Conservation (phyloP, 805 yeast species). For the Schizosaccharomyces pombe region DNA sequence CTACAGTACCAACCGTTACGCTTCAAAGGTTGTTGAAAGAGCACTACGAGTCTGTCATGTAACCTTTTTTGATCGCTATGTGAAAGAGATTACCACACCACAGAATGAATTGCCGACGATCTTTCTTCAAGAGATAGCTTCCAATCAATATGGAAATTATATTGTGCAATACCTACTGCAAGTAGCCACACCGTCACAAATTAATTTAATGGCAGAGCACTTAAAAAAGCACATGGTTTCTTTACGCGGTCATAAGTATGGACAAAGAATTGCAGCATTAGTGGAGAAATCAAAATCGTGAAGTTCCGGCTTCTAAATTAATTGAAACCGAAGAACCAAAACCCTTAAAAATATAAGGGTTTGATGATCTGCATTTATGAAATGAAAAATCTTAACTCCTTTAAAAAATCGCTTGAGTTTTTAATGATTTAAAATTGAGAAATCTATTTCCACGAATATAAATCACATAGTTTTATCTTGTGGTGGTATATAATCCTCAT, state of each 20-base stretch:
- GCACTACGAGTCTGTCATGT: slow-evolving; percentile 14
- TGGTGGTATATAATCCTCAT: neutral
- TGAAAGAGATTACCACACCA: slow-evolving; percentile 12
- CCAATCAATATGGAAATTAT: slow-evolving; percentile 17
- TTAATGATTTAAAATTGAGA: too few relatives aligned
- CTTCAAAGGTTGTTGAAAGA: slow-evolving; percentile 18
- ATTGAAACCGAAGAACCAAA: neutral
- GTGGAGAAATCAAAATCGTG: neutral
- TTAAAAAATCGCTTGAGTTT: too few relatives aligned
- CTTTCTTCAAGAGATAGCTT: slow-evolving; percentile 12
- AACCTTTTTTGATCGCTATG: slow-evolving; percentile 13
- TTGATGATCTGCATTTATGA: too few relatives aligned
- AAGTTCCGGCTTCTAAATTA: neutral
- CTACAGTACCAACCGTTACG: slow-evolving; percentile 17
- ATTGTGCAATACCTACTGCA: slow-evolving; percentile 16
- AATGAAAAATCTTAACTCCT: too few relatives aligned
- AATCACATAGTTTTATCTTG: neutral
- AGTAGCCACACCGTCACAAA: slow-evolving; percentile 13
- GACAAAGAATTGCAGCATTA: neutral
- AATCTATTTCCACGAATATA: too few relatives aligned
- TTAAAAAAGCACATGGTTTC: slow-evolving; percentile 15
- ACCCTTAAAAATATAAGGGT: neutral
- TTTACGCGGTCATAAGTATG: neutral
- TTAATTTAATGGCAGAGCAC: slow-evolving; percentile 12
- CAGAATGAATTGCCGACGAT: neutral